Evolutionary conservation across 257 asterid genomes (phyloP), one percentile per base, ranked within the genome.

Genomic region (Solanum dulcamara): DNA sequence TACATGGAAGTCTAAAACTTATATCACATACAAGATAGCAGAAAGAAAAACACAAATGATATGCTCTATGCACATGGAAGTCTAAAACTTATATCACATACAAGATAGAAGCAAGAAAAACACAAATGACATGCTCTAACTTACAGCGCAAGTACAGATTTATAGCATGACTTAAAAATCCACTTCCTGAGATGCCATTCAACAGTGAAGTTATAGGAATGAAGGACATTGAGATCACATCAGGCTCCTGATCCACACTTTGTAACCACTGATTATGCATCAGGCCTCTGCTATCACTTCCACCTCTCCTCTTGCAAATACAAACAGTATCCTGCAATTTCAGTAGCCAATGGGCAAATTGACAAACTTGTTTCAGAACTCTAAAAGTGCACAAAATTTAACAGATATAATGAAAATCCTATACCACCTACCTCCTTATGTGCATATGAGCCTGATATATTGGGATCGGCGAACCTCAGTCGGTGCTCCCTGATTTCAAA

Each of bases 141-240:
- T 93, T 90, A 97, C 99, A 97, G 46, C 99, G 98, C 85, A 97
- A 86, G 90, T 97, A 97, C 33, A 97, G 90, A 89, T 97, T 97
- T 59, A 97, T 97, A 89, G 98, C 99, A 86, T 97, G 99, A 91
- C 97, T 95, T 90, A 97, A 88, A 87, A 95, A 97, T 85, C 99
- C 99, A 90, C 98, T 92, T 86, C 99, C 99, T 9, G 95, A 50
- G 83, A 97, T 94, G 85, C 99, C 99, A 90, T 92, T 97, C 85
- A 97, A 93, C 30, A 97, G 92, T 85, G 99, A 95, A 8, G 98
- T 92, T 88, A 97, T 92, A 7, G 98, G 98, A 85, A 95, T 92
- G 88, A 97, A 95, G 87, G 98, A 92, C 99, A 97, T 95, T 7
- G 98, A 93, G 37, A 97, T 95, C 87, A 93, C 98, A 90, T 97